Percentiles rank a stretch among this genome's conserved stretches.
Conservation (phyloP, 2,329 filamentous ascomycete species). For the Fusarium coicis region DNA sequence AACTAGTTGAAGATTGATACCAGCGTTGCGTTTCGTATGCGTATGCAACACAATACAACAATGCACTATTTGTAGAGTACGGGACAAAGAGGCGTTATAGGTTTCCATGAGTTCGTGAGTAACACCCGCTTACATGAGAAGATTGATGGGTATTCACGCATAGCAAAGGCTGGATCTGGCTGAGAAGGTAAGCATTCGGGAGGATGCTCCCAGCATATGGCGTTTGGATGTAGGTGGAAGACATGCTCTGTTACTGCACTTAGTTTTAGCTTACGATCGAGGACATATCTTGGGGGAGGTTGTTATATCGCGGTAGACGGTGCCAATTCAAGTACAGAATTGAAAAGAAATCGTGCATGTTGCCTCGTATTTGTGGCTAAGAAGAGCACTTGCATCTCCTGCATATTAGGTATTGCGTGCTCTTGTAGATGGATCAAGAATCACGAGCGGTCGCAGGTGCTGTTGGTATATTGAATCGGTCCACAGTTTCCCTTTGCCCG, state of each 20-base stretch:
- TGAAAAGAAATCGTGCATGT: not conserved
- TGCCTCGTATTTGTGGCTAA: not conserved
- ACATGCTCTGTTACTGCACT: constrained; percentile 24
- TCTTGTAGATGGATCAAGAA: not conserved
- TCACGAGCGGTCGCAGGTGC: not conserved
- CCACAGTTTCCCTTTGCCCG: not conserved
- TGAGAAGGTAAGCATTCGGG: constrained; percentile 32
- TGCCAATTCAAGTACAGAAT: not conserved
- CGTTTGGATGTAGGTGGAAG: constrained; percentile 42
- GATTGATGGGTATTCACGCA: constrained; percentile 30
- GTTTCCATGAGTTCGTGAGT: constrained; percentile 23
- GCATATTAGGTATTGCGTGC: not conserved
- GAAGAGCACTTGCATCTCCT: not conserved
- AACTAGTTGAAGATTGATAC: constrained; percentile 53
- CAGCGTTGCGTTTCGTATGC: not conserved
- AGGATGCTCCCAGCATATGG: constrained; percentile 36
- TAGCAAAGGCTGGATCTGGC: constrained; percentile 29
- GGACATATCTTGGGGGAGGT: constrained; percentile 17
- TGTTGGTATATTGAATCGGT: not conserved
- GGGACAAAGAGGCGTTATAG: constrained; percentile 38
- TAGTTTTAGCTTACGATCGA: constrained; percentile 30
- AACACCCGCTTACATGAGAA: constrained; percentile 15
- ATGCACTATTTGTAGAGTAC: constrained; percentile 29
- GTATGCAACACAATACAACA: not conserved
- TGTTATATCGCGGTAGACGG: constrained; percentile 19